Conservation (phyloP, 2,329 filamentous ascomycete genomes). For the Verticillium klebahnii region DNA sequence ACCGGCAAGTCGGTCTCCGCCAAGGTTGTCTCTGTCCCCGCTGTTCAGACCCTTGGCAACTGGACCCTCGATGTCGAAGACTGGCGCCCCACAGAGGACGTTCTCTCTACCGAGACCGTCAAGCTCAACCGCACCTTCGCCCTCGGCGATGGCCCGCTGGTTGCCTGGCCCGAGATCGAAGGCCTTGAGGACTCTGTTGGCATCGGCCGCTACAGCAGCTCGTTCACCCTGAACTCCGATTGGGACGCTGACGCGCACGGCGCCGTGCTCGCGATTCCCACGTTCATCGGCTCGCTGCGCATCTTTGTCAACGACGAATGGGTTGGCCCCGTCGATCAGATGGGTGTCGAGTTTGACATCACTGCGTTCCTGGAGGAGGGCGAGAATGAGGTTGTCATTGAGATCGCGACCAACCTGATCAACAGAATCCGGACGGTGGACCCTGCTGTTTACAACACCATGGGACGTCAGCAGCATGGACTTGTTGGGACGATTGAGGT, state of each 20-base stretch:
- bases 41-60: not conserved
- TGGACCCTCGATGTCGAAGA: constrained; percentile 6
- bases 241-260: constrained; percentile 1
- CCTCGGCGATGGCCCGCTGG: constrained; percentile 3
- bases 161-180: constrained; percentile 6
- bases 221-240: not conserved
- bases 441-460: constrained; percentile 1
- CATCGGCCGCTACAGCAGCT: constrained; percentile 9
- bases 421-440: constrained; percentile 7
- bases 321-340: constrained; percentile 8
- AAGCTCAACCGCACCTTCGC: constrained; percentile 2
- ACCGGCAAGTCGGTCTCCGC: constrained; percentile 2
- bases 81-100: constrained; percentile 6
- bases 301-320: constrained; percentile 8
- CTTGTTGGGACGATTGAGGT: constrained; percentile 3
- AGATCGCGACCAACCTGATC: constrained; percentile 10
- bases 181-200: constrained; percentile 6
- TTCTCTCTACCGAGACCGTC: constrained; percentile 5
- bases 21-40: constrained; percentile 2
- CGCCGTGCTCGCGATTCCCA: constrained; percentile 8
- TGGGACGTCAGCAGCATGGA: constrained; percentile 4
- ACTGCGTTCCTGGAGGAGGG: constrained; percentile 3
- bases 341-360: constrained; percentile 6
- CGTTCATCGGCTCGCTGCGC: constrained; percentile 9
- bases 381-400: constrained; percentile 6